Evolutionary conservation across 1,284 basidiomycete genomes (phyloP), one percentile per base, ranked within the genome.

Genomic region (Pterulicium gracile): DNA sequence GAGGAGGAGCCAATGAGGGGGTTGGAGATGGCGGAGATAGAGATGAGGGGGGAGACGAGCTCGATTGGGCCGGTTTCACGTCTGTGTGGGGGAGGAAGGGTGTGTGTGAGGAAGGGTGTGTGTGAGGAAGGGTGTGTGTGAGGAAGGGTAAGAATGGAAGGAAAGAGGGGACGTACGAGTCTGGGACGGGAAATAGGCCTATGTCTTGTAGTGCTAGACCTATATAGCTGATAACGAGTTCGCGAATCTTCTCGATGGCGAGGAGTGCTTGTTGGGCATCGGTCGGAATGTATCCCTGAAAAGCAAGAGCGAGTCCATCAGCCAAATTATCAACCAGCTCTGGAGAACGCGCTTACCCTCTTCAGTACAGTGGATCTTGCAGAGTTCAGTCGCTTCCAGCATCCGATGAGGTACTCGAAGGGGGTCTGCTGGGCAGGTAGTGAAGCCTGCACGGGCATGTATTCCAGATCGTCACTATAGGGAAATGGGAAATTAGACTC

Each of bases 201-300:
- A 94, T 89, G 51, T 94, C 92, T 63, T 95, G 90, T 5, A 98
- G 67, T 13, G 81, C 86, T 49, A 98, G 73, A 4, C 94, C 94
- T 12, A 84, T 77, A 62, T 98, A 98, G 46, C 88, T 92, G 50
- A 97, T 79, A 47, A 98, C 64, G 14, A 98, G 70, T 45, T 84
- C 75, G 35, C 83, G 81, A 21, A 89, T 62, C 56, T 83, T 88
- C 41, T 90, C 83, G 7, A 91, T 69, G 2, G 79, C 64, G 21
- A 60, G 62, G 3, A 77, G 64, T 32, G 88, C 88, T 52, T 67
- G 65, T 48, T 79, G 73, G 7, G 75, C 69, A 42, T 89, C 82
- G 2, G 72, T 64, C 32, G 80, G 75, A 5, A 73, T 63, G 56
- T 80, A 81, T 24, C 69, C 75, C 86, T 84, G 49, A 19, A 32